Evolutionary conservation across 192 early-diverging fungal species (phyloP), one percentile per base, ranked within the genome.

Genomic region (Phycomyces nitens): DNA sequence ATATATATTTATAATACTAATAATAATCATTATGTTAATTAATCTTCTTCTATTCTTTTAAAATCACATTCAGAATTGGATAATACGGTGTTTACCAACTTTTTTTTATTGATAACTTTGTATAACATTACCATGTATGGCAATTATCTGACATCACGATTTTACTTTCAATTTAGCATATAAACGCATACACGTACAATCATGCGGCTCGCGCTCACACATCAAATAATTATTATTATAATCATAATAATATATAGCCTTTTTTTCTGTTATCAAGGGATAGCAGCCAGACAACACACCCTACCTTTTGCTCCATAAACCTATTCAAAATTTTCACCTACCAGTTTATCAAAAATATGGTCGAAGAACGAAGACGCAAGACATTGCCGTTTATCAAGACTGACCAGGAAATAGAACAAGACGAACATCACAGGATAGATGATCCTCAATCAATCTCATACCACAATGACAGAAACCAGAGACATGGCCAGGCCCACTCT

Each of bases 351-450:
- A 34, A 34, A 34, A 34, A 34, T 29, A 18, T 49, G 9, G n/a
- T 41, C 20, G 41, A 50, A 29, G 60, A 62, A 27, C 24, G 49
- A 62, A 11, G 60, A 53, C 22, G 60, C 22, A 50, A 53, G 29
- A 62, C 60, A 1, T 26, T 62, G 12, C 60, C 60, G 16, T 43
- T 62, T 14, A 39, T 53, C 24, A 62, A 53, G 29, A 62, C 60
- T 24, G 60, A 62, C 27, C 47, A 49, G 4, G 60, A 62, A 24
- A 62, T 62, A 18, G 60, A 60, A 24, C n/a, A 54, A 26, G 53
- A 29, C 21, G 53, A 54, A 24, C 53, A 54, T 20, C 12, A 22
- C 23, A 12, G 53, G 21, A 21, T 22, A 2, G 53, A 54, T 23
- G 20, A 54, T 4, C 23, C 60, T n/a, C 12, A 5, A 3, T 39